Evolutionary conservation across 805 yeast genomes (phyloP), one percentile per base, ranked within the genome.

Genomic region (Saccharomycopsis sp.): DNA sequence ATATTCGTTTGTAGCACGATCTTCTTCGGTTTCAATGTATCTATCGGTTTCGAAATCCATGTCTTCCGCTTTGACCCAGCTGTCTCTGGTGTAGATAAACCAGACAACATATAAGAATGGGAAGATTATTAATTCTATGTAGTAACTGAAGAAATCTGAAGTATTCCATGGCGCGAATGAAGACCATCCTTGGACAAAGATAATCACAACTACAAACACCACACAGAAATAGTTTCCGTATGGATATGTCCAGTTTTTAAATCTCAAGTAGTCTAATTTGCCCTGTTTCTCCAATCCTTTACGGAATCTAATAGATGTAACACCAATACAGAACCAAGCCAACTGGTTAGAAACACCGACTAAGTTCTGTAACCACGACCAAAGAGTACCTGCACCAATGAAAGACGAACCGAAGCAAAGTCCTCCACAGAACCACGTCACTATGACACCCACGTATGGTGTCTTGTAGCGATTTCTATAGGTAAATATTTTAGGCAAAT

Each of bases 361-460:
- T 56, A 78, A 73, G 58, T 76, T 71, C 69, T 78, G 83, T 58
- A 79, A 68, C 82, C 83, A 79, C 15, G 73, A 62, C 83, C 83
- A 80, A 47, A 80, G 69, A n/a, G 72, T 70, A 51, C 83, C 83
- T 0, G 82, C 78, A 22, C 81, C 80, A 58, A 79, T 74, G 63
- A 79, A 79, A 0, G 84, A 80, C 2, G 85, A 78, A 1, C 83
- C 87, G 64, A 83, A 83, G 66, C 85, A 81, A 52, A 82, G 70
- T 0, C 84, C 85, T 50, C 85, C 82, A 35, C 77, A 71, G 2
- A 77, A 65, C 79, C 83, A 80, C 24, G 86, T 82, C 34, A 75
- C 65, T 1, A 73, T 52, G 1, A 79, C 82, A 0, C 81, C 79
- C 19, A 79, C 78, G 62, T 77, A 78, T 17, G 84, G 84, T 17